These are phyloP conservation scores for Carpinus viminea DNA, from an alignment of 306 rosid species.

Conservation along the genomic window DNA sequence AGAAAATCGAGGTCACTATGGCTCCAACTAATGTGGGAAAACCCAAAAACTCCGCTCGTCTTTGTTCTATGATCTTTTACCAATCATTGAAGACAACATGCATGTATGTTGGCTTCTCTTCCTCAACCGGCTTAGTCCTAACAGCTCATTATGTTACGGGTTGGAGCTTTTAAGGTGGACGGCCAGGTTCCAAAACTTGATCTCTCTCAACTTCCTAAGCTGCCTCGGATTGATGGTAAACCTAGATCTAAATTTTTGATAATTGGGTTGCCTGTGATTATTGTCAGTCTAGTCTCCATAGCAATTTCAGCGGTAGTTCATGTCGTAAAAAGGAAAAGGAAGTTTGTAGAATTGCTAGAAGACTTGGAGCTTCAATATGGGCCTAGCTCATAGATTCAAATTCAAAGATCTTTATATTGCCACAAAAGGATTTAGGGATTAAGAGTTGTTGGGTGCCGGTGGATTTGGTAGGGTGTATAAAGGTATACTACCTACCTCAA, in stretches of 20 bases:
- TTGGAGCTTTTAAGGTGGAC: conserved; percentile 66
- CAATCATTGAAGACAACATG: conserved; percentile 18
- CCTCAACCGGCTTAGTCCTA: conserved; percentile 58
- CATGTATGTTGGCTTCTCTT: conserved; percentile 69
- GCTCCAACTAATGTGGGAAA: conserved; percentile 43
- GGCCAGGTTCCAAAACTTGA: conserved; percentile 45
- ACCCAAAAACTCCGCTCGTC: conserved; percentile 53
- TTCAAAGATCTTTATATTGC: conserved; percentile 39
- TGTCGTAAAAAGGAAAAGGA: conserved; percentile 30
- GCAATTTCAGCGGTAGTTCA: conserved; percentile 17
- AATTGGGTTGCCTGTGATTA: conserved; percentile 25
- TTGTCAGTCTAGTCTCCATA: not conserved
- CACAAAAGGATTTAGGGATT: conserved; percentile 40
- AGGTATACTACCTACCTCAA: too few relatives aligned
- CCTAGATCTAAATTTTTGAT: conserved; percentile 15
- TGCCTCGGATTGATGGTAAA: conserved; percentile 34
- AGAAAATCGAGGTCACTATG: conserved; percentile 48
- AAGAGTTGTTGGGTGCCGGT: conserved; percentile 29
- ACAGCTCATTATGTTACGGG: conserved; percentile 59
- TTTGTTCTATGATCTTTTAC: conserved; percentile 44
- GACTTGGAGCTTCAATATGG: conserved; percentile 45
- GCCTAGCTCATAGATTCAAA: conserved; percentile 35
- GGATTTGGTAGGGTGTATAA: conserved; percentile 16
- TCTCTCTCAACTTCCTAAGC: conserved; percentile 45
- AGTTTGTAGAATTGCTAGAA: conserved; percentile 32